These are phyloP conservation scores for Isatis tinctoria DNA, from an alignment of 345 rosid species.

Conservation along the genomic window DNA sequence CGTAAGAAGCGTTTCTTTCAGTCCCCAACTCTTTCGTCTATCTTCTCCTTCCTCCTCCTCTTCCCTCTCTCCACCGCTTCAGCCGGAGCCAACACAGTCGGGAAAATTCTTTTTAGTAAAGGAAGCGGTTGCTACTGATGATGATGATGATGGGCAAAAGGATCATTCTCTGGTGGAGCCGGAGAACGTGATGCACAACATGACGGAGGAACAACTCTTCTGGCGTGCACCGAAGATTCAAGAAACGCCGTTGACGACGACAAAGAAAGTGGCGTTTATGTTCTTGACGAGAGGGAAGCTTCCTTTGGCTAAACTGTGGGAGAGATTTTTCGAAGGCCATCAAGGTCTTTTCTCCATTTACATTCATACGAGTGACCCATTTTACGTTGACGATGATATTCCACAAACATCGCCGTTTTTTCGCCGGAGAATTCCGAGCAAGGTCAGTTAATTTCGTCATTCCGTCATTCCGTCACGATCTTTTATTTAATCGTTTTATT, in stretches of 20 bases:
- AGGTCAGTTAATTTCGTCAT: slow-evolving; percentile 38
- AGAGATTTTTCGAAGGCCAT: slow-evolving; percentile 71
- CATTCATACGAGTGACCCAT: slow-evolving; percentile 62
- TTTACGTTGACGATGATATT: slow-evolving; percentile 36
- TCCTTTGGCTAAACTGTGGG: slow-evolving; percentile 77
- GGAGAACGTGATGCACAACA: slow-evolving; percentile 44
- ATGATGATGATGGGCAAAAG: background rate
- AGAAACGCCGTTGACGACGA: slow-evolving; percentile 36
- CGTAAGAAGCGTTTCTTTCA: slow-evolving; percentile 36
- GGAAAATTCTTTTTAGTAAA: background rate
- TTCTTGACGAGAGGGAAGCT: slow-evolving; percentile 75
- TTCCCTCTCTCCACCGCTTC: slow-evolving; percentile 2
- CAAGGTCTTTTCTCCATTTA: slow-evolving; percentile 58
- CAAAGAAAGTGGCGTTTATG: slow-evolving; percentile 76
- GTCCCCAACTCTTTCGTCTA: slow-evolving; percentile 36
- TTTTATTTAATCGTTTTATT: background rate
- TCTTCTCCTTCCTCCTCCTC: background rate
- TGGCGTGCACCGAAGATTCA: slow-evolving; percentile 41
- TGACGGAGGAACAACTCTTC: slow-evolving; percentile 59
- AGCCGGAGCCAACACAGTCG: background rate
- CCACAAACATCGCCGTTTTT: slow-evolving; percentile 47
- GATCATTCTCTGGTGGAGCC: slow-evolving; percentile 15
- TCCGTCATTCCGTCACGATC: background rate
- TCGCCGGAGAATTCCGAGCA: slow-evolving; percentile 68
- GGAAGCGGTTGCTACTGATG: background rate